phyloP scores from a whole-genome alignment of 2,329 filamentous ascomycete genomes.

The Monosporascus sp. region DNA sequence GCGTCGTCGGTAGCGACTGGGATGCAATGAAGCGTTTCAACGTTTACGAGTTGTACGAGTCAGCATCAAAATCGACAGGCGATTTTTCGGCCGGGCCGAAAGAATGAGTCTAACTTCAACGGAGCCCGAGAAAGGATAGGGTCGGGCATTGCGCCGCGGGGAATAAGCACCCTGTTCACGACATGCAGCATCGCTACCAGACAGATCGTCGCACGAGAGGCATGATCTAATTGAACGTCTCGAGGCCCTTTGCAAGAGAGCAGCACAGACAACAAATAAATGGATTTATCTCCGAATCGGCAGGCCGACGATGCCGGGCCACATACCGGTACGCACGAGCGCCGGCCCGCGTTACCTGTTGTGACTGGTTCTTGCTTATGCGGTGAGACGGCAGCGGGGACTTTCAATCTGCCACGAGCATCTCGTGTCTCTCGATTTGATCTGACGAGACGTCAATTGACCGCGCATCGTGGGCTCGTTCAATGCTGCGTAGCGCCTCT shows the following conservation, averaged over 20 bases:
- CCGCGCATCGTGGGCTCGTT: no score
- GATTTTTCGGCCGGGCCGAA: constrained; percentile 7
- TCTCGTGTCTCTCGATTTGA: background rate
- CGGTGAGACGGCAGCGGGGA: background rate
- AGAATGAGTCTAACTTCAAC: background rate
- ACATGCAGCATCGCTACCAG: background rate
- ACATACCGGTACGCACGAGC: no score
- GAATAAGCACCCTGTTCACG: background rate
- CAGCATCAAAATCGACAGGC: constrained; percentile 21
- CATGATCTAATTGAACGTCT: no score
- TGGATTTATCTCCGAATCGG: no score
- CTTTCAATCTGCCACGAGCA: background rate
- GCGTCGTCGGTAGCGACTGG: constrained; percentile 71
- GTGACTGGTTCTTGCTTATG: background rate
- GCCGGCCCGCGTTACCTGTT: background rate
- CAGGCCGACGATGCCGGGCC: no score
- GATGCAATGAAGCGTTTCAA: constrained; percentile 74
- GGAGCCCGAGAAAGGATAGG: background rate
- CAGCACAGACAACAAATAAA: no score
- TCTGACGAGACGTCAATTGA: no score
- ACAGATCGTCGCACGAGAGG: no score
- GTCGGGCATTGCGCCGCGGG: background rate
- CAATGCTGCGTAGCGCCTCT: no score
- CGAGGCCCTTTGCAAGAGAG: no score
- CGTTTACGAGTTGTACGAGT: constrained; percentile 65